Evolutionary conservation across 2,329 filamentous ascomycete species (phyloP), one percentile per base, ranked within the genome.

Genomic region (Aspergillus calidoustus): DNA sequence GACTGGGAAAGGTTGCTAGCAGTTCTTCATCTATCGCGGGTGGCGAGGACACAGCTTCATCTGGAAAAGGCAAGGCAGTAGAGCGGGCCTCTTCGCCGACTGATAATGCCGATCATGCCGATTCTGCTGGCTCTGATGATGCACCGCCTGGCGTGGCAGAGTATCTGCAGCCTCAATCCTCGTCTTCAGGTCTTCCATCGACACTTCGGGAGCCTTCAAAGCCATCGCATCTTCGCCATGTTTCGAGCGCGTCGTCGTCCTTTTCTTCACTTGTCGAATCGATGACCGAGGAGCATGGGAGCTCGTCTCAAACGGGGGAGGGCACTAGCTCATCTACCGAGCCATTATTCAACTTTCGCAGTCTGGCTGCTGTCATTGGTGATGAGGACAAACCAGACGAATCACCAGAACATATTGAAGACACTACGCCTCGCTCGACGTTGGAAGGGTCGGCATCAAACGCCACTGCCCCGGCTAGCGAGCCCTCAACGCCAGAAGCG

Each of bases 341-440:
- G 72, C 87, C 92, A 3, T 87, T 97, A 86, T 95, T 96, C 77
- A 97, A 97, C 75, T 97, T 97, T 73, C 85, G 88, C 59, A 97
- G 92, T 68, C 80, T 98, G 23, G 91, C 92, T 2, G 91, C 92
- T 64, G 91, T 96, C 74, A 91, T 97, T 31, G 91, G 89, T 0
- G 87, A 85, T 44, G 84, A 88, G 54, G 85, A 88, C 47, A 82
- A 84, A 60, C 72, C 72, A 8, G 75, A 75, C 7, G 72, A 70
- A 57, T 69, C 70, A 43, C 58, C 69, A 5, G 76, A 77, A 53
- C 76, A 79, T 64, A 72, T 77, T 41, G 79, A 80, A 64, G 66
- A 79, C 60, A 60, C 69, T 30, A 58, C 61, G 9, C 54, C 63
- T n/a, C 62, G 54, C 7, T 54, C 63, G 19, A 62, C 66, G n/a